Percentiles rank a stretch among this genome's conserved stretches.
These are phyloP conservation scores for Tuber borchii DNA, from an alignment of 495 filamentous ascomycete genomes.

Conservation along the genomic window DNA sequence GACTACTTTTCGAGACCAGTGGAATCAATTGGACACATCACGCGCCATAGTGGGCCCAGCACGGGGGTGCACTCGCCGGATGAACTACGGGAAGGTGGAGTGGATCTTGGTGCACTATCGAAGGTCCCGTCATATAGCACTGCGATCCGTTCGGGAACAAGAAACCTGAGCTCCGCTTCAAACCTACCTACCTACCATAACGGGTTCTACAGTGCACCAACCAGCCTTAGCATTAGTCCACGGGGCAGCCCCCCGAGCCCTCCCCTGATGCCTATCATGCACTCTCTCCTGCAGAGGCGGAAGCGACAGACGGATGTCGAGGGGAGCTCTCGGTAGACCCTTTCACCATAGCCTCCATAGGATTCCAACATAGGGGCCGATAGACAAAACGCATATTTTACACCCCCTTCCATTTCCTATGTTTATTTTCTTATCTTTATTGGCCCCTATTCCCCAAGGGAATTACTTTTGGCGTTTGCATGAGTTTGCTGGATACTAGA, in stretches of 20 bases:
- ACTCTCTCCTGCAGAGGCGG: conserved; percentile 32
- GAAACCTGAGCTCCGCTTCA: conserved; percentile 46
- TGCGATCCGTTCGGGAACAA: conserved; percentile 57
- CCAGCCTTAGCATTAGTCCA: conserved; percentile 42
- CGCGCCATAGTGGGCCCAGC: conserved; percentile 16
- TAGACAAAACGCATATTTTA: conserved; percentile 1
- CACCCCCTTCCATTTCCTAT: not conserved
- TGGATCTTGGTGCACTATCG: conserved; percentile 57
- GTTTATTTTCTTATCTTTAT: not conserved
- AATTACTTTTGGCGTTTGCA: not conserved
- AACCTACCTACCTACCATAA: conserved; percentile 52
- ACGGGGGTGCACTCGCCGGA: conserved; percentile 30
- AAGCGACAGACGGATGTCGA: conserved; percentile 26
- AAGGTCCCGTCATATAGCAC: conserved; percentile 77
- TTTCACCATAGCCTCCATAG: not conserved
- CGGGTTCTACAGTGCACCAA: conserved; percentile 45
- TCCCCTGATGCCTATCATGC: conserved; percentile 39
- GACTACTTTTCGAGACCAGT: conserved; percentile 29
- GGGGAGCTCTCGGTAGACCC: conserved; percentile 12
- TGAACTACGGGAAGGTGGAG: conserved; percentile 43
- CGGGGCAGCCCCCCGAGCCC: conserved; percentile 32
- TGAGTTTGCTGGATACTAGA: not conserved
- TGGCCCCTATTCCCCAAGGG: not conserved
- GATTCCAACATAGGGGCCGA: conserved; percentile 17
- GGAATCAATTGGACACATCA: conserved; percentile 6